phyloP scores from a whole-genome alignment of 352 stramenopile species.

The Phytophthora cajani region DNA sequence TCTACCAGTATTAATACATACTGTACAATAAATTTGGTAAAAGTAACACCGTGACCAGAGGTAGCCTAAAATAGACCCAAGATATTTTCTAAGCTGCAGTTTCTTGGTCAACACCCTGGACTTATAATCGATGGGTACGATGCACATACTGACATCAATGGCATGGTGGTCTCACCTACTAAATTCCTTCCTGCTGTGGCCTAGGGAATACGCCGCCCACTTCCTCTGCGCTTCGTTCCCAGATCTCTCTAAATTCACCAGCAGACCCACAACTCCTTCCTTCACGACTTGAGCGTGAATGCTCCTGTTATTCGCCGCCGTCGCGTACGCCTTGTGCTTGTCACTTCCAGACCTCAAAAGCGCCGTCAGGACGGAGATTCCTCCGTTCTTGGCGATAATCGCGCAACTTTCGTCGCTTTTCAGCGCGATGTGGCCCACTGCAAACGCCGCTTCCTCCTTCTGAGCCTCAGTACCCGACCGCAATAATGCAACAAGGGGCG shows the following conservation, averaged over 20 bases:
- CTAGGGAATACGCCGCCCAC: constrained; percentile 19
- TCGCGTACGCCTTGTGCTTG: constrained; percentile 14
- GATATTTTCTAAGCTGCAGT: too few species aligned
- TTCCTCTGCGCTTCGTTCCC: background rate
- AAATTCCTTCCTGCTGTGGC: too few species aligned
- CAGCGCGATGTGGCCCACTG: constrained; percentile 6
- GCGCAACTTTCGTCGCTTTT: background rate
- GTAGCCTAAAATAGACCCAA: too few species aligned
- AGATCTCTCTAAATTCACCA: constrained; percentile 3
- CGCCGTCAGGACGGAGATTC: background rate
- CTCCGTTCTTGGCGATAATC: background rate
- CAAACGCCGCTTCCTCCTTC: constrained; percentile 11
- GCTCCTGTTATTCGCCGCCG: background rate
- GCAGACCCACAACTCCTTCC: background rate
- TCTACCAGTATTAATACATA: too few species aligned
- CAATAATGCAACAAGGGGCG: constrained; percentile 1
- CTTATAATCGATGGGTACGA: too few species aligned
- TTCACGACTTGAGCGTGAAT: constrained; percentile 3
- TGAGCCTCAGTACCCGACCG: constrained; percentile 1
- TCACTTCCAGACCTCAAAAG: constrained; percentile 5
- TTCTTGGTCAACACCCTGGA: too few species aligned
- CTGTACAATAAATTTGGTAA: too few species aligned
- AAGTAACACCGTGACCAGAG: too few species aligned
- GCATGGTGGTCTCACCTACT: too few species aligned
- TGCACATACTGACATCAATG: too few species aligned